Evolutionary conservation across 2,329 filamentous ascomycete species (phyloP), one percentile per base, ranked within the genome.

Genomic region (Epichloe uncinata): DNA sequence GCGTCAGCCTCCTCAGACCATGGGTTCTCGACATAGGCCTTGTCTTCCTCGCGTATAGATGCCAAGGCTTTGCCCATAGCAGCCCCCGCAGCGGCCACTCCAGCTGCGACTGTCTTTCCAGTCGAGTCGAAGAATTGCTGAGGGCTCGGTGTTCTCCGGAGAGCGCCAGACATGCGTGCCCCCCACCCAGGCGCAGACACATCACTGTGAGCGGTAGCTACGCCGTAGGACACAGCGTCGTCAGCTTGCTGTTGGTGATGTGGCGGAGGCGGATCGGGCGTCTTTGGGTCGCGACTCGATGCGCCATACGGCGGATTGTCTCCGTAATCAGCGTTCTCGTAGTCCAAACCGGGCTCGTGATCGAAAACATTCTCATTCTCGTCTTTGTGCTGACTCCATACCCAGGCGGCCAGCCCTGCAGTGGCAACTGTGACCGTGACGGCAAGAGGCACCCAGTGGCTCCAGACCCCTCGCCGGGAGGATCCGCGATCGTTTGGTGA

Each of bases 1-100:
- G 84, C 77, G 58, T 87, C 84, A 20, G 84, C 87, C 69, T 96
- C 90, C 65, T 96, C 89, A 13, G 85, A 89, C 91, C 91, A 96
- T 48, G 87, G 82, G 63, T 87, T 85, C 65, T 96, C 91, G 55
- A 81, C 82, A 64, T 85, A 93, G 47, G 84, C 84, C 62, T 81
- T 82, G 61, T 90, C 86, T 62, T 94, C 89, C 63, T 95, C 87
- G 50, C 85, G 78, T 56, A 94, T 93, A 15, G 86, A 83, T 49
- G 84, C 84, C 56, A 96, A 72, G 26, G 88, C 89, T 54, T 84
- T 88, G 41, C 88, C 88, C 53, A 95, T 80, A 45, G 79, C 87
- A 16, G 86, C 85, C 13, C 89, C 86, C 0, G 88, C 88, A 9
- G 88, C 89, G 26, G 87, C 84, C 55, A 94, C 77, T 15, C 89